These are phyloP conservation scores for Schwanniomyces vanrijiae DNA, from an alignment of 805 yeast species.

Conservation along the genomic window DNA sequence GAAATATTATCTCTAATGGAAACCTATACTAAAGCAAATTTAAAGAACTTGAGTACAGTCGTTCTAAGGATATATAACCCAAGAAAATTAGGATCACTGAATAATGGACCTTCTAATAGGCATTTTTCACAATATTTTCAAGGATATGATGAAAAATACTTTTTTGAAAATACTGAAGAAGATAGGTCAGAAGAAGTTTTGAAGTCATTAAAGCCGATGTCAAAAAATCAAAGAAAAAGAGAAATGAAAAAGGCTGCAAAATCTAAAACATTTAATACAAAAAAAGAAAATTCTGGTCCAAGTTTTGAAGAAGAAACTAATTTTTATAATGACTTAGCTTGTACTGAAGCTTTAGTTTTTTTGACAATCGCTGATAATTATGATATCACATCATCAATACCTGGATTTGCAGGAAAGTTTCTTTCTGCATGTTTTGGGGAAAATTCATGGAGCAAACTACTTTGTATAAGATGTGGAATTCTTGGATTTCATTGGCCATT, in stretches of 20 bases:
- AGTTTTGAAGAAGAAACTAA: constrained; percentile 15
- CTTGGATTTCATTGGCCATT: constrained; percentile 47
- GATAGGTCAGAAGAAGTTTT: constrained; percentile 6
- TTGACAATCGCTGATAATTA: constrained; percentile 25
- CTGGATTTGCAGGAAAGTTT: constrained; percentile 21
- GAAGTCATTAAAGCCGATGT: constrained; percentile 14
- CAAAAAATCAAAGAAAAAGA: constrained; percentile 17
- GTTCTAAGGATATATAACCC: constrained; percentile 14
- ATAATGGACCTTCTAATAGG: background rate
- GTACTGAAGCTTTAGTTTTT: constrained; percentile 42
- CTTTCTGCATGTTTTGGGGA: constrained; percentile 26
- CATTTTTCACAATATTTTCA: background rate
- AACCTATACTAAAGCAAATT: constrained; percentile 9
- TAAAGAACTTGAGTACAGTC: constrained; percentile 13
- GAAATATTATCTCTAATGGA: constrained; percentile 17
- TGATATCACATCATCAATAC: constrained; percentile 34
- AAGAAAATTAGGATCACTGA: constrained; percentile 1
- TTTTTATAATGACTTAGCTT: constrained; percentile 31
- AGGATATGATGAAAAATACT: background rate
- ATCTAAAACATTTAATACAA: constrained; percentile 1
- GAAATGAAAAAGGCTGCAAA: constrained; percentile 12
- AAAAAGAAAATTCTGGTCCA: constrained; percentile 5
- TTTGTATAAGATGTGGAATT: constrained; percentile 40
- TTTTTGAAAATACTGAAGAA: background rate
- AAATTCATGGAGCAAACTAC: constrained; percentile 24